phyloP scores from a whole-genome alignment of 169 alveolate species.

The Plasmodium blacklocki region DNA sequence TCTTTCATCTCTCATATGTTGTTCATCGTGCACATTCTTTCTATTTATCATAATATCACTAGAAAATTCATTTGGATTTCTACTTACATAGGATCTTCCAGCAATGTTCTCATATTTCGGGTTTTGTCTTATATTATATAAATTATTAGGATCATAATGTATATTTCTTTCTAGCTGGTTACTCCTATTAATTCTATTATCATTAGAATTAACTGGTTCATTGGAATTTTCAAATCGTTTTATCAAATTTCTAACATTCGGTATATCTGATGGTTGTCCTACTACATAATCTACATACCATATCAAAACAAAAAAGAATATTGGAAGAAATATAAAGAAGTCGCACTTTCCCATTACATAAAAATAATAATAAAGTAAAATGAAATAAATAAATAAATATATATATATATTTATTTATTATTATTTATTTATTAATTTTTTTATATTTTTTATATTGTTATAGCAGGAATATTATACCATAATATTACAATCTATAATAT shows the following conservation, averaged over 20 bases:
- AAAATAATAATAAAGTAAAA: conserved; percentile 2
- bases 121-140: conserved; percentile 17
- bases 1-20: not conserved
- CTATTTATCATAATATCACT: too few relatives aligned
- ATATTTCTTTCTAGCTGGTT: not conserved
- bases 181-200: not conserved
- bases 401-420: too few relatives aligned
- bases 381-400: not conserved
- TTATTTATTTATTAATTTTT: too few relatives aligned
- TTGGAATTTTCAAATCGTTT: conserved; percentile 2
- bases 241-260: conserved; percentile 25
- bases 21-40: too few relatives aligned
- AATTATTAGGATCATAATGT: not conserved
- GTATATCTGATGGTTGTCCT: conserved; percentile 5
- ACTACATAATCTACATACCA: conserved; percentile 37
- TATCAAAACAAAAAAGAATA: not conserved
- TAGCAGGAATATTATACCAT: too few relatives aligned
- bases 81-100: too few relatives aligned
- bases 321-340: conserved; percentile 5
- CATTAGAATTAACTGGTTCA: not conserved
- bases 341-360: conserved; percentile 13
- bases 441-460: too few relatives aligned
- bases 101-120: not conserved
- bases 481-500: too few relatives aligned
- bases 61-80: too few relatives aligned